phyloP scores from a whole-genome alignment of 345 rosid genomes.

The Moricandia moricandioides region DNA sequence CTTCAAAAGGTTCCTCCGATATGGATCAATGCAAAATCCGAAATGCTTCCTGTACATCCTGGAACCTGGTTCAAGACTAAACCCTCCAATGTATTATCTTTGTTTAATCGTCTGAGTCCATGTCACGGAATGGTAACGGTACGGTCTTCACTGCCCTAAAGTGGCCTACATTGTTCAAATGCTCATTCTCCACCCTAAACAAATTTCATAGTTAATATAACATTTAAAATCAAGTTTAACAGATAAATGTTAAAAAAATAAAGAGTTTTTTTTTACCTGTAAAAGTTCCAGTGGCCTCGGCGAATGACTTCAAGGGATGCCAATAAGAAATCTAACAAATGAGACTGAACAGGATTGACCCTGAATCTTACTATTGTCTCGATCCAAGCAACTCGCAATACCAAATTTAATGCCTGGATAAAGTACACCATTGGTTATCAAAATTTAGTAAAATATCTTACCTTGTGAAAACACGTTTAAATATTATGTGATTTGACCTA shows the following conservation, averaged over 20 bases:
- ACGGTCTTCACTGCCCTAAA: slow-evolving; percentile 88
- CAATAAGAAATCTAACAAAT: slow-evolving; percentile 72
- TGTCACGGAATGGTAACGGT: slow-evolving; percentile 78
- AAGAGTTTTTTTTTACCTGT: slow-evolving; percentile 53
- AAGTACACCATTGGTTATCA: neutral
- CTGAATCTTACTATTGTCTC: slow-evolving; percentile 68
- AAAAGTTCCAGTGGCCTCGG: slow-evolving; percentile 97
- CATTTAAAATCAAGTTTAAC: neutral
- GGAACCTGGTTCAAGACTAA: slow-evolving; percentile 14
- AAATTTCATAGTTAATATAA: neutral
- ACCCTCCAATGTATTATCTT: slow-evolving; percentile 16
- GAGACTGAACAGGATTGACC: slow-evolving; percentile 46
- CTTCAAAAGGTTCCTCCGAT: neutral
- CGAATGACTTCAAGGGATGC: slow-evolving; percentile 89
- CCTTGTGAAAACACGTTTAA: slow-evolving; percentile 1
- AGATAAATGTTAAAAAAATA: neutral
- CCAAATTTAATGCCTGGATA: slow-evolving; percentile 64
- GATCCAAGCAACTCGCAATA: slow-evolving; percentile 83
- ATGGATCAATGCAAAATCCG: slow-evolving; percentile 15
- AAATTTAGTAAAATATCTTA: neutral
- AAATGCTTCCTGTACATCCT: slow-evolving; percentile 17
- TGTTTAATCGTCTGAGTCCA: slow-evolving; percentile 56
- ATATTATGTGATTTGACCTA: slow-evolving; percentile 37
- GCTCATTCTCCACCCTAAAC: slow-evolving; percentile 85
- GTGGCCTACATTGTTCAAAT: slow-evolving; percentile 78